These are phyloP conservation scores for Pyricularia grisea DNA, from an alignment of 2,329 filamentous ascomycete genomes.

Conservation along the genomic window DNA sequence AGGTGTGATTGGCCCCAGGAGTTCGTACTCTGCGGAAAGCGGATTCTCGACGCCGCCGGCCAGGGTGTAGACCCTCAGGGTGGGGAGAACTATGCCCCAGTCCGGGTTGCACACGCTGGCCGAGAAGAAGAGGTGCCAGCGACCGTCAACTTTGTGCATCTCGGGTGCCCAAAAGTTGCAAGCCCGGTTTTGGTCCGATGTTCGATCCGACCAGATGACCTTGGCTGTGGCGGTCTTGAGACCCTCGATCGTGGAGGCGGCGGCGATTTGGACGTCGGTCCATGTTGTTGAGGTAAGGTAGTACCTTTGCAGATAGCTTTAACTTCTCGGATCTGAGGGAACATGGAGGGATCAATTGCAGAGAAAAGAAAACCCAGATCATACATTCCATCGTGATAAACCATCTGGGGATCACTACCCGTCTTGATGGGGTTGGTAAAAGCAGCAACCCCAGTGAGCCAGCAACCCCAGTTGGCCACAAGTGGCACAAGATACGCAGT, in stretches of 20 bases:
- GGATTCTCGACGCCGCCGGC: constrained; percentile 8
- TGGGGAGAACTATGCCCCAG: constrained; percentile 11
- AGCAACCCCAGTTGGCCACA: not conserved
- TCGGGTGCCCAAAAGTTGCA: constrained; percentile 13
- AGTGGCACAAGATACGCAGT: not conserved
- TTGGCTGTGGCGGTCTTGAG: constrained; percentile 10
- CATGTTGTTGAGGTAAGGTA: constrained; percentile 10
- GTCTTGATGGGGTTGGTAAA: not conserved
- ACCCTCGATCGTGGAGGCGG: constrained; percentile 10
- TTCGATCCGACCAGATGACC: constrained; percentile 9
- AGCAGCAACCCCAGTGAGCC: not conserved
- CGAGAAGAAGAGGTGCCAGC: constrained; percentile 13
- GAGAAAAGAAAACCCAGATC: too few relatives aligned
- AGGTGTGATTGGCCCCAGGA: constrained; percentile 9
- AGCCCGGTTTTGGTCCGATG: constrained; percentile 6
- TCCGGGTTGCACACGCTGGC: constrained; percentile 8
- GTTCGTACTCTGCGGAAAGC: constrained; percentile 6
- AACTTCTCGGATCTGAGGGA: too few relatives aligned
- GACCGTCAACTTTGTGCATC: constrained; percentile 8
- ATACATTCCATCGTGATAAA: not conserved
- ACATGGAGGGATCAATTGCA: too few relatives aligned
- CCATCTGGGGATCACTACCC: not conserved
- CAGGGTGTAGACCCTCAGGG: constrained; percentile 9
- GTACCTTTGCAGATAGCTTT: too few relatives aligned
- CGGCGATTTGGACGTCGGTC: constrained; percentile 10